These are phyloP conservation scores for Podospora conica DNA, from an alignment of 495 filamentous ascomycete genomes.

Conservation along the genomic window DNA sequence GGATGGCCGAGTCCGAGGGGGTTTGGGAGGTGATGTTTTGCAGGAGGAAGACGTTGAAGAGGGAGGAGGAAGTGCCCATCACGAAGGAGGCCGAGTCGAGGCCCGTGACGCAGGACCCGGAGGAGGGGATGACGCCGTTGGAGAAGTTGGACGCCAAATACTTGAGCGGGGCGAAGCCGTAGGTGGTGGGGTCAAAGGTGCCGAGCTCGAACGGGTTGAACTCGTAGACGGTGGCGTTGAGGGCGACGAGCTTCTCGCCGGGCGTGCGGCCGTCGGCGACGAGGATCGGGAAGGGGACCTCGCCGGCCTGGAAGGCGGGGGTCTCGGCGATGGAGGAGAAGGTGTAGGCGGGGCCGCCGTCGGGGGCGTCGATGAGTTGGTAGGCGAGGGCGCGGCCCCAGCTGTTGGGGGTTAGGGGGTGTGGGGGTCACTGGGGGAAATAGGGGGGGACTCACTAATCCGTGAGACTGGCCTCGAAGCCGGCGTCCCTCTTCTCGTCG, in stretches of 20 bases:
- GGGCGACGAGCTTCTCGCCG: conserved; percentile 54
- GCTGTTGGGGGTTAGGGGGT: not conserved
- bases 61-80: conserved; percentile 83
- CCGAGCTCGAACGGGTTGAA: conserved; percentile 89
- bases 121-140: conserved; percentile 51
- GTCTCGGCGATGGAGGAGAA: conserved; percentile 78
- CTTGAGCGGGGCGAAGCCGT: conserved; percentile 65
- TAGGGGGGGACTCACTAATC: conserved; percentile 50
- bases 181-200: conserved; percentile 73
- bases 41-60: conserved; percentile 76
- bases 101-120: conserved; percentile 63
- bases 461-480: conserved; percentile 71
- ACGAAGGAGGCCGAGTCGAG: conserved; percentile 83
- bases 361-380: conserved; percentile 71
- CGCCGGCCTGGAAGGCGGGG: conserved; percentile 59
- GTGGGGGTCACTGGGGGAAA: not conserved
- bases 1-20: conserved; percentile 39
- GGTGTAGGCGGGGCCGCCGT: conserved; percentile 76
- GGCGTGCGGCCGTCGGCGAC: conserved; percentile 71
- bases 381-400: conserved; percentile 77
- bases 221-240: conserved; percentile 78
- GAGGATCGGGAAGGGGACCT: conserved; percentile 75
- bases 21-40: conserved; percentile 44
- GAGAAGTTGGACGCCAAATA: conserved; percentile 79
- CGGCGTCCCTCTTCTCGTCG: conserved; percentile 57